Base-by-base conservation (phyloP, 2,329 filamentous ascomycete genomes). In the Neonectria faginata region DNA sequence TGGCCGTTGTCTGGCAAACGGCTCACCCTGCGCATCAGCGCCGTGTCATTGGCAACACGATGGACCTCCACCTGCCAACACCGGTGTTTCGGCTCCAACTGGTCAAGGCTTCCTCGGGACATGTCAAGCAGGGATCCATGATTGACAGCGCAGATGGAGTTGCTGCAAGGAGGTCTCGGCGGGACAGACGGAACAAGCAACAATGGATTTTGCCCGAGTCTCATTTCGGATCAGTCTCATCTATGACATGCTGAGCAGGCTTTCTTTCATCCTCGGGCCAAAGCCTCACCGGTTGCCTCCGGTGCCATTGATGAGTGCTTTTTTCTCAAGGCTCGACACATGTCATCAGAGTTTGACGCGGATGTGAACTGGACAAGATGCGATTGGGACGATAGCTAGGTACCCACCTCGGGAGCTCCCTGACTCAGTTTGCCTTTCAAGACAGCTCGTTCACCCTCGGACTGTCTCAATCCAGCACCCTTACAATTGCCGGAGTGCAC, bases 41-140 rank as follows among this genome's bases (percentile, higher is more conserved):
- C 27, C 16, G 29, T 12, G 44, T 22, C 41, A 54, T 54, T 47
- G 29, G 14, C 44, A 57, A 47, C 31, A 7, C 36, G 16, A 18
- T 39, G 36, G 41, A 33, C 55, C 62, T 57, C 56, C 54, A 59
- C 48, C 59, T 55, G 20, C 29, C 48, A 60, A 57, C 64, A 25
- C 67, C 67, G 47, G 61, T 54, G 68, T 70, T 72, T 70, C 68
- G 63, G 33, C 33, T 22, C 42, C 52, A 25, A 41, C 31, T 61
- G 54, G 60, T 22, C 60, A 62, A 58, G 50, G 56, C 62, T 55
- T 60, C 57, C 60, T 58, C 42, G 36, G 52, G 44, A 36, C 53
- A 47, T 41, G 57, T 56, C 31, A 54, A 25, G 25, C 56, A 47
- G 41, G 58, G 59, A 36, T 42, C 20, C 22, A 22, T 47, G 20